Base-by-base conservation (phyloP, 2,329 filamentous ascomycete species). In the Sporothrix inflata region DNA sequence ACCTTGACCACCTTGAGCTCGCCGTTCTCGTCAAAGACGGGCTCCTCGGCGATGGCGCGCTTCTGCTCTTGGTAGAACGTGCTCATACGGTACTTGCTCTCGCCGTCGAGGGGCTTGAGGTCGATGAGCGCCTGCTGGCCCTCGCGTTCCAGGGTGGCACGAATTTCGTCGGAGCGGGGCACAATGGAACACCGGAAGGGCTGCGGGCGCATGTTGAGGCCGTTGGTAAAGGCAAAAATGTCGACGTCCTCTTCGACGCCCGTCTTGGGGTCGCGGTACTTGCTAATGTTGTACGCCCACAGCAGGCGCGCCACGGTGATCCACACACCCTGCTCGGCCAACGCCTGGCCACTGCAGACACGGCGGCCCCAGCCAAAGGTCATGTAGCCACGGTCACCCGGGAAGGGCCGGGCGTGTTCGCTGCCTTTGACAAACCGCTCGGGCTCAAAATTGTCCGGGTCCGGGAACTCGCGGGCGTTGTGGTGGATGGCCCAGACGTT, bases 281-380 rank as follows among this genome's bases (percentile, higher is more conserved):
- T 83, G 74, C 78, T 76, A 72, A 89, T 85, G 71, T 82, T 81
- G 76, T 89, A 90, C 0, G 82, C 87, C 86, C 88, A 90, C 7
- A 90, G 80, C 38, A 89, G 76, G 16, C 88, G 80, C 9, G 86
- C 85, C 60, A 90, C 82, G 0, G 85, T 88, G 75, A 90, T 84
- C 83, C 86, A 89, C 0, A 86, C 86, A 6, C 87, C 86, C 76
- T 89, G 86, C 78, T 90, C 88, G 1, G 88, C 88, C 21, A 90
- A 79, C 2, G 82, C 85, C 76, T 87, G 83, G 0, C 87, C 86
- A 60, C 83, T 84, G 77, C 86, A 89, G 3, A 86, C 84, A 6
- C 86, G 78, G 3, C 86, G 82, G 7, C 87, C 87, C 84, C 85
- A 88, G 34, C 86, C 86, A 76, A 88, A 87, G 1, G 85, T 85